Conservation (phyloP, 371 early-diverging fungal genomes). For the Syncephalastrum racemosum region DNA sequence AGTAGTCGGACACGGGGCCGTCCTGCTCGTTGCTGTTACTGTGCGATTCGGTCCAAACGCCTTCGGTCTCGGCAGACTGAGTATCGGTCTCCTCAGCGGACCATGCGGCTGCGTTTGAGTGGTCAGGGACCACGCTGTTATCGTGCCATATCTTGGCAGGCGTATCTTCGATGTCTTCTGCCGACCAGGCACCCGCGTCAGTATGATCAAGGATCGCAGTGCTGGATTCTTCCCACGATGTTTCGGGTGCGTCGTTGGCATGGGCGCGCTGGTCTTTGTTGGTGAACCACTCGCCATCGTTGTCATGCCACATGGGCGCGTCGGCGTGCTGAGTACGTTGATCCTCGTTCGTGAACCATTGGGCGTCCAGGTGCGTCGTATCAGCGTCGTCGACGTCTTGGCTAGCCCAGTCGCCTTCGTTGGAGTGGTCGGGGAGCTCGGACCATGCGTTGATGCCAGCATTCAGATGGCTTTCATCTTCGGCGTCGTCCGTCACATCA, state of each 20-base stretch:
- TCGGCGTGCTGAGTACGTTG: neutral
- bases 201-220: slow-evolving; percentile 1
- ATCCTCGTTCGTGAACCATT: slow-evolving; percentile 30
- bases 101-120: slow-evolving; percentile 14
- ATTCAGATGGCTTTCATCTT: slow-evolving; percentile 1
- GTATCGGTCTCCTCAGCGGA: slow-evolving; percentile 7
- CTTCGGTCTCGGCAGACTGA: neutral
- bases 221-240: neutral
- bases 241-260: slow-evolving; percentile 1
- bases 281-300: slow-evolving; percentile 5
- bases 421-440: neutral
- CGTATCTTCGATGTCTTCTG: slow-evolving; percentile 9
- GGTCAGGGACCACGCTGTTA: slow-evolving; percentile 5
- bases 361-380: neutral
- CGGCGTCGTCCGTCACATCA: slow-evolving; percentile 4
- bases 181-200: slow-evolving; percentile 2
- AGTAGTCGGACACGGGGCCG: neutral
- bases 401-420: slow-evolving; percentile 3
- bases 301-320: neutral
- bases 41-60: neutral
- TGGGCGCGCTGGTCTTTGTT: slow-evolving; percentile 21
- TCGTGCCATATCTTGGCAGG: slow-evolving; percentile 8
- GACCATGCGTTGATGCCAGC: neutral
- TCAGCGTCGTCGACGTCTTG: slow-evolving; percentile 9
- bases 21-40: neutral